These are phyloP conservation scores for Jamesozyma hellenica DNA, from an alignment of 805 yeast species.

Conservation along the genomic window DNA sequence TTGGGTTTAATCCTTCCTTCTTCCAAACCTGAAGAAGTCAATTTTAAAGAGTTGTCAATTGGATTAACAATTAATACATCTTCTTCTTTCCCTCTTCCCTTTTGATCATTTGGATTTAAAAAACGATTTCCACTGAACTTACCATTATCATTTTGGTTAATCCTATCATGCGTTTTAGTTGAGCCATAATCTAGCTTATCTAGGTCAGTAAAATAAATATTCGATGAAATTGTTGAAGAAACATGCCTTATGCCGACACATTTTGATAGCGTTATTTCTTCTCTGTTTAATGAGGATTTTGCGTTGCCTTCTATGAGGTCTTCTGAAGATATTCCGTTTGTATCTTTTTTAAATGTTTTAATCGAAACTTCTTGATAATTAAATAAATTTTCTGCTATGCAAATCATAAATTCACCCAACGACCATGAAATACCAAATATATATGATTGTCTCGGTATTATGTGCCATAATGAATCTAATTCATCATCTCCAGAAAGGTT, in stretches of 20 bases:
- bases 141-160: not conserved
- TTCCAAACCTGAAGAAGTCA: slow-evolving; percentile 11
- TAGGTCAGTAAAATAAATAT: slow-evolving; percentile 20
- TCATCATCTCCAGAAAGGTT: not conserved
- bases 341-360: not conserved
- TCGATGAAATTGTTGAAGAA: slow-evolving; percentile 27
- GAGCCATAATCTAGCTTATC: not conserved
- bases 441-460: slow-evolving; percentile 33
- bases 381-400: slow-evolving; percentile 19
- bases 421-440: slow-evolving; percentile 33
- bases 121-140: not conserved
- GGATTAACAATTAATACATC: slow-evolving; percentile 15
- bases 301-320: not conserved
- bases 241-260: slow-evolving; percentile 31
- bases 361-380: slow-evolving; percentile 19
- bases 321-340: not conserved
- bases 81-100: slow-evolving; percentile 2
- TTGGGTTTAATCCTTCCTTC: not conserved
- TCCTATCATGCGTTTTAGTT: not conserved
- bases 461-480: slow-evolving; percentile 26
- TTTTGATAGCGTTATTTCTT: slow-evolving; percentile 29
- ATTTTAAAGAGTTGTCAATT: slow-evolving; percentile 15
- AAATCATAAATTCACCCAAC: slow-evolving; percentile 25
- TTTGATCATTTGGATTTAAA: not conserved
- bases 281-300: slow-evolving; percentile 10